Percentiles rank a stretch among this genome's conserved stretches.
phyloP scores from a whole-genome alignment of 805 yeast species.

The Ogataea philodendri region DNA sequence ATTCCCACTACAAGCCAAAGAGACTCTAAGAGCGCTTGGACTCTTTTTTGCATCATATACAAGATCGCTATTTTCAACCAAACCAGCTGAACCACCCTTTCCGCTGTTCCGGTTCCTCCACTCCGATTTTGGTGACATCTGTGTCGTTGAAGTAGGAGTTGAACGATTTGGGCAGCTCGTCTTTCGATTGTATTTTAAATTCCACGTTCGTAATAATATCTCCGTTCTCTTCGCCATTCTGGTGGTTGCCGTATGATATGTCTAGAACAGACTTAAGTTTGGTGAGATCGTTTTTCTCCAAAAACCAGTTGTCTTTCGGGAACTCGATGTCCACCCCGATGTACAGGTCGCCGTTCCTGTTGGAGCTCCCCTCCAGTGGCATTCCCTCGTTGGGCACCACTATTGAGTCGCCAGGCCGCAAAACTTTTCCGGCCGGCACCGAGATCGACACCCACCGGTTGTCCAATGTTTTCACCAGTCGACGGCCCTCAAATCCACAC shows the following conservation, averaged over 20 bases:
- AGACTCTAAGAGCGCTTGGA: constrained; percentile 17
- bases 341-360: constrained; percentile 63
- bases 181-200: constrained; percentile 23
- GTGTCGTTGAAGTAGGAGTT: constrained; percentile 28
- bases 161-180: constrained; percentile 29
- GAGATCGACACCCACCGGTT: constrained; percentile 66
- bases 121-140: constrained; percentile 25
- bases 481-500: constrained; percentile 70
- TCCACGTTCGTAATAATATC: constrained; percentile 26
- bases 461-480: constrained; percentile 71
- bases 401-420: constrained; percentile 71
- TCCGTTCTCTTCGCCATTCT: constrained; percentile 22
- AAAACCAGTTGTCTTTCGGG: constrained; percentile 82
- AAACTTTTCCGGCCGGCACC: constrained; percentile 74
- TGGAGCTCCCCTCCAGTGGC: constrained; percentile 50
- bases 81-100: constrained; percentile 31
- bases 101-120: constrained; percentile 28
- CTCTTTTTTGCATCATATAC: constrained; percentile 8
- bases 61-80: constrained; percentile 5
- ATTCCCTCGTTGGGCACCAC: constrained; percentile 75
- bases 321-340: constrained; percentile 71
- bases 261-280: constrained; percentile 55
- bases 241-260: constrained; percentile 23
- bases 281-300: constrained; percentile 63
- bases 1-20: constrained; percentile 22